A percentile compares a stretch with the other conserved stretches of the same genome.
Conservation (phyloP, 2,329 filamentous ascomycete species). For the Aspergillus aculeatinus region DNA sequence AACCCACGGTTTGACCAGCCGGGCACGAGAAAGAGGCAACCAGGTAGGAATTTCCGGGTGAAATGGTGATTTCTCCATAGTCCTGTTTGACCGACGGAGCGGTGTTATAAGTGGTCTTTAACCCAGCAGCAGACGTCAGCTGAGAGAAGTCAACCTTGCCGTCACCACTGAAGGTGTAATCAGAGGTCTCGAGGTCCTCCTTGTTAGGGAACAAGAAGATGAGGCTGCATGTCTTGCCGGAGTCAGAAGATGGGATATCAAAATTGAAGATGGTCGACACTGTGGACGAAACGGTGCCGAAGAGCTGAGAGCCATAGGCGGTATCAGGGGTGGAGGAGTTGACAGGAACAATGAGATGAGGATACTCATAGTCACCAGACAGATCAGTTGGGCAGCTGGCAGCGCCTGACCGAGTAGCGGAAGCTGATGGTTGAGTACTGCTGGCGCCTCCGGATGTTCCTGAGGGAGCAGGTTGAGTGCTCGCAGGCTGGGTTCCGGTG, state of each 20-base stretch:
- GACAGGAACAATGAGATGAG: slow-evolving; percentile 63
- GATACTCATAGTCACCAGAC: slow-evolving; percentile 53
- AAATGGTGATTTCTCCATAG: slow-evolving; percentile 47
- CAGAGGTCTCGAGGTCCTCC: slow-evolving; percentile 59
- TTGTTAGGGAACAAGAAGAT: slow-evolving; percentile 64
- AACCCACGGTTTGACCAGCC: slow-evolving; percentile 52
- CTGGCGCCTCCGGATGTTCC: slow-evolving; percentile 1
- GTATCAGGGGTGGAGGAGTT: slow-evolving; percentile 54
- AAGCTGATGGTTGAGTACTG: slow-evolving; percentile 16
- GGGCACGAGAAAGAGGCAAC: slow-evolving; percentile 57
- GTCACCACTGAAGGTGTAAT: slow-evolving; percentile 55
- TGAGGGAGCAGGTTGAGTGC: slow-evolving; percentile 1
- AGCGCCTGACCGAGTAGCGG: slow-evolving; percentile 14
- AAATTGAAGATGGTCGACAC: slow-evolving; percentile 68
- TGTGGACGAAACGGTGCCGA: slow-evolving; percentile 55
- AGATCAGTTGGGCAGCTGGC: slow-evolving; percentile 48
- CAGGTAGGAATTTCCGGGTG: slow-evolving; percentile 56
- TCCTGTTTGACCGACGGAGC: slow-evolving; percentile 48
- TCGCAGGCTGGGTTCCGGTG: not conserved
- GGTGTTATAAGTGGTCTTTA: slow-evolving; percentile 56
- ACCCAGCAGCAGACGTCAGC: slow-evolving; percentile 48
- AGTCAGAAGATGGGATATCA: slow-evolving; percentile 56
- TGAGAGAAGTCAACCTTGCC: slow-evolving; percentile 56
- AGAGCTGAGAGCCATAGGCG: slow-evolving; percentile 54
- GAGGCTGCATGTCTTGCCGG: slow-evolving; percentile 62